These are phyloP conservation scores for Solanum verrucosum DNA, from an alignment of 257 asterid species.

Conservation along the genomic window DNA sequence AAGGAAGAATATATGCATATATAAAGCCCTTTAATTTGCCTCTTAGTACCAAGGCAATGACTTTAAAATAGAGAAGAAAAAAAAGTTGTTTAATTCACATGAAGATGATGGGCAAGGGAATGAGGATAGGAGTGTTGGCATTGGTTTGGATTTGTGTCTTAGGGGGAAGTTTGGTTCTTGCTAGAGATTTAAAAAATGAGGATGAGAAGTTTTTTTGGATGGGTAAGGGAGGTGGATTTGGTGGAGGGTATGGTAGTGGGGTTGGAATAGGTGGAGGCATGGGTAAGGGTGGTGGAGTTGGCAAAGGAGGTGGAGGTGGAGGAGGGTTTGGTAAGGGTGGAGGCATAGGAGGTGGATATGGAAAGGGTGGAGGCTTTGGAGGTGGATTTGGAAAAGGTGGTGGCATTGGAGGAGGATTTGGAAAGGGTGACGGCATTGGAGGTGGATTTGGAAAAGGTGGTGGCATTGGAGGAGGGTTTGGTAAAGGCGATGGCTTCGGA, in stretches of 20 bases:
- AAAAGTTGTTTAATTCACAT: neutral
- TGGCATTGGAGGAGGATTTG: neutral
- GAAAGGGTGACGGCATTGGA: neutral
- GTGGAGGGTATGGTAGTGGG: neutral
- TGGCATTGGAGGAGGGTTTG: neutral
- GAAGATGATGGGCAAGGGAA: neutral
- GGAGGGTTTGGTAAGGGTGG: too few species aligned
- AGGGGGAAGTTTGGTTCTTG: neutral
- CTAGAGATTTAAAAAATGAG: neutral
- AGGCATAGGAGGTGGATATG: too few species aligned
- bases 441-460: neutral
- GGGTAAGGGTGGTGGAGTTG: neutral
- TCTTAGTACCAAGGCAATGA: neutral
- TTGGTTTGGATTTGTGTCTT: neutral
- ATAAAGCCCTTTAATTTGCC: neutral
- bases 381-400: neutral
- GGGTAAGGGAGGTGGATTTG: neutral
- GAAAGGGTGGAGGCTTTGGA: neutral
- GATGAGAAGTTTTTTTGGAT: neutral
- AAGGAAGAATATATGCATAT: neutral
- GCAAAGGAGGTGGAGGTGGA: neutral
- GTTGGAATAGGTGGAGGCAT: neutral
- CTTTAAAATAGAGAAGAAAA: neutral
- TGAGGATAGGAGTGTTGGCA: neutral
- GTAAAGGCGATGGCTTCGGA: neutral